These are phyloP conservation scores for Candida fluviatilis DNA, from an alignment of 805 yeast species.

Conservation along the genomic window DNA sequence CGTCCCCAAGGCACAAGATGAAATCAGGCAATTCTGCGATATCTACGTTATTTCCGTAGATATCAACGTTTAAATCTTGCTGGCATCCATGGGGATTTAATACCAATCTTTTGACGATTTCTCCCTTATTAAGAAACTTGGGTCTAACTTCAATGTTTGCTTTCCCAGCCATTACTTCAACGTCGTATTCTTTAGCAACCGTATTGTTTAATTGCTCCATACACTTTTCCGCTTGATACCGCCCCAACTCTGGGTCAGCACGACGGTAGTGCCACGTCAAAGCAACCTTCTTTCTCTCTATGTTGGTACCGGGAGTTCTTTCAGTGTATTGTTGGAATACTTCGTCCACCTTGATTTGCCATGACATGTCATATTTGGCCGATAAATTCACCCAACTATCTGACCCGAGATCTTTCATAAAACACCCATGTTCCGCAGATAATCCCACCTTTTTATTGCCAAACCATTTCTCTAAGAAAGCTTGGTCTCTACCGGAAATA, in stretches of 20 bases:
- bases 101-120: constrained; percentile 80
- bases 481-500: constrained; percentile 92
- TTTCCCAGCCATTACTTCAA: constrained; percentile 95
- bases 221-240: constrained; percentile 75
- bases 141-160: constrained; percentile 98
- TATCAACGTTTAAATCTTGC: constrained; percentile 32
- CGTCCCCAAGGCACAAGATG: constrained; percentile 90
- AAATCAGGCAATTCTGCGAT: constrained; percentile 69
- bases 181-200: constrained; percentile 64
- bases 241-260: constrained; percentile 91
- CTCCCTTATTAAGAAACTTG: constrained; percentile 91
- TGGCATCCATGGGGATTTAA: constrained; percentile 56
- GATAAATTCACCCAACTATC: constrained; percentile 81
- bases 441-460: constrained; percentile 74
- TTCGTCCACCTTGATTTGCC: constrained; percentile 82
- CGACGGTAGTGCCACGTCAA: constrained; percentile 97
- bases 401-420: constrained; percentile 68
- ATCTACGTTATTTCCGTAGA: constrained; percentile 23
- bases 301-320: constrained; percentile 83
- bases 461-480: constrained; percentile 82
- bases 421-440: constrained; percentile 97
- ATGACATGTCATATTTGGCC: constrained; percentile 80
- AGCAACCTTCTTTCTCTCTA: constrained; percentile 89
- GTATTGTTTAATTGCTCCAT: constrained; percentile 52
- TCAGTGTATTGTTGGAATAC: constrained; percentile 75